These are phyloP conservation scores for Lipomyces orientalis DNA, from an alignment of 805 yeast species.

Conservation along the genomic window DNA sequence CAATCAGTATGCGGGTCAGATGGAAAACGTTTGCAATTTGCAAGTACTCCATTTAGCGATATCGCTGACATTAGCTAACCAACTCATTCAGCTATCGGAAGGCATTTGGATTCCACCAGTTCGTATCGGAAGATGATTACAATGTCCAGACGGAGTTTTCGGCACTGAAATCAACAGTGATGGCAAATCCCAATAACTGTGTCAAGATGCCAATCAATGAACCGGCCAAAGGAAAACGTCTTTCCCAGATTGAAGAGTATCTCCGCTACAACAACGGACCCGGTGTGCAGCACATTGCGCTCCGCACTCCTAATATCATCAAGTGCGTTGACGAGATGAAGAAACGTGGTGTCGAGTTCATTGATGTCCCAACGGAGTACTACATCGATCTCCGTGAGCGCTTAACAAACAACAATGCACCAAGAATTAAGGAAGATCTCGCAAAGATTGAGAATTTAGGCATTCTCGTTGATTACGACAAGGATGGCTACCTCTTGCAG, in stretches of 20 bases:
- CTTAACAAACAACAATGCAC: conserved; percentile 48
- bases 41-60: background rate
- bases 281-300: conserved; percentile 84
- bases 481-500: conserved; percentile 67
- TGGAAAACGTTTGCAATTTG: conserved; percentile 60
- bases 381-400: conserved; percentile 58
- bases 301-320: conserved; percentile 66
- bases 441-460: conserved; percentile 53
- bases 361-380: conserved; percentile 62
- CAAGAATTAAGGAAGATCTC: conserved; percentile 60
- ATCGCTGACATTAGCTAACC: background rate
- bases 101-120: conserved; percentile 74
- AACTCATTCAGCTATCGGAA: conserved; percentile 53
- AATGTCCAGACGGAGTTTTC: conserved; percentile 73
- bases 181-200: conserved; percentile 68
- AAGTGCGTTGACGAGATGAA: conserved; percentile 59
- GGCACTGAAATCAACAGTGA: conserved; percentile 74
- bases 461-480: conserved; percentile 78
- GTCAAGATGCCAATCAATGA: conserved; percentile 86
- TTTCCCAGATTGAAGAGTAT: conserved; percentile 84
- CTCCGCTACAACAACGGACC: conserved; percentile 76
- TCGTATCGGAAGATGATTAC: conserved; percentile 84
- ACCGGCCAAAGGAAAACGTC: conserved; percentile 71
- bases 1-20: conserved; percentile 71
- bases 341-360: conserved; percentile 72